Evolutionary conservation across 73 alveolate species (phyloP), one percentile per base, ranked within the genome.

Genomic region (Uronychia binucleata): DNA sequence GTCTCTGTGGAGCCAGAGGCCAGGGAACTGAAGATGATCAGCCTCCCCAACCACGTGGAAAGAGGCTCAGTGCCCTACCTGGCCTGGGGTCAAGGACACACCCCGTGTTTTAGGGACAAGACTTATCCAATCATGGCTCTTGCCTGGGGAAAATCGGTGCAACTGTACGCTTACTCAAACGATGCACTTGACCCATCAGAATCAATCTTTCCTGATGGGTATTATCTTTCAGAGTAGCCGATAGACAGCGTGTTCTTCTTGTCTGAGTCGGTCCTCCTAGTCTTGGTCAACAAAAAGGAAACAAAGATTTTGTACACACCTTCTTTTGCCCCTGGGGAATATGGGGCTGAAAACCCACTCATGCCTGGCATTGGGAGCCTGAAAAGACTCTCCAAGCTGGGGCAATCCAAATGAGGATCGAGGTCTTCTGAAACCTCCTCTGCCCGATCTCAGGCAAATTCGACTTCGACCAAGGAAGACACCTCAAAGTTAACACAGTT

Each of bases 91-190:
- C 58, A 46, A 5, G 84, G 86, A n/a, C 77, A 75, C 13, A 30
- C 91, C 1, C 91, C 91, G 26, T 85, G 86, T 33, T 85, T 32
- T 32, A 77, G 91, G 46, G 91, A 85, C 59, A 85, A 59, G 34
- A 74, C 85, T 14, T 85, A 85, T 77, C 91, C 91, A 0, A 57
- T 57, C 0, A 27, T 85, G 25, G 91, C 91, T 26, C 31, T 85
- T 1, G 91, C 91, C 5, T 86, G 92, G 92, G 92, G 92, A 14
- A 86, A 86, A 30, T 83, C 75, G 1, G 58, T 86, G 19, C 57
- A 86, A 59, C 81, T 86, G 11, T 33, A 78, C 35, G 84, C 75
- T 14, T 79, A 57, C 34, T 11, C 5, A 5, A 29, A 77, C 0
- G 82, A 86, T 59, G 74, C 34, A 33, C 79, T 79, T 29, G 77